phyloP scores from a whole-genome alignment of 805 yeast species.

The Brettanomyces sp. region DNA sequence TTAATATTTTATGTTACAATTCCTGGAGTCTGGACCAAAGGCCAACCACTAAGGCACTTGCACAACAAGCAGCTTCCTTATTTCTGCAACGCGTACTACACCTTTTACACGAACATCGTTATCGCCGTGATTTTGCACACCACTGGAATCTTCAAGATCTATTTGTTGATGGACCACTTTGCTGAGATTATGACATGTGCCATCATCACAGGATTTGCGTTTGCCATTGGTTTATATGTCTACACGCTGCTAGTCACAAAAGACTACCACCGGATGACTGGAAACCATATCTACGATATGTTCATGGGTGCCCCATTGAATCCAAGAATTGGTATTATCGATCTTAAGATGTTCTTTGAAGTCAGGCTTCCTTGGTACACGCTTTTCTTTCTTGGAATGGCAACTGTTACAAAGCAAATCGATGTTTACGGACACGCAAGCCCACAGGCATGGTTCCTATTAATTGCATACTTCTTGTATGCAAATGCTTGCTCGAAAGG shows the following conservation, averaged over 20 bases:
- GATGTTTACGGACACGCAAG: slow-evolving; percentile 74
- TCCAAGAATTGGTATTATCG: slow-evolving; percentile 89
- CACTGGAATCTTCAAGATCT: slow-evolving; percentile 64
- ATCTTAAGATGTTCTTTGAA: slow-evolving; percentile 94
- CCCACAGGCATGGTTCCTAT: slow-evolving; percentile 62
- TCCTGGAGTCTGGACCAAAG: slow-evolving; percentile 93
- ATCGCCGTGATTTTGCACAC: slow-evolving; percentile 57
- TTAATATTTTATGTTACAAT: slow-evolving; percentile 66
- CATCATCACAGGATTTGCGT: slow-evolving; percentile 64
- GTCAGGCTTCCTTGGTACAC: slow-evolving; percentile 97
- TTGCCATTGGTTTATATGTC: slow-evolving; percentile 62
- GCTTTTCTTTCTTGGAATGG: slow-evolving; percentile 65
- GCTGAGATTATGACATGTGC: slow-evolving; percentile 93
- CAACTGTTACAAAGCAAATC: slow-evolving; percentile 68
- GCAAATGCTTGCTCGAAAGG: slow-evolving; percentile 98
- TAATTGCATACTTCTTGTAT: slow-evolving; percentile 86
- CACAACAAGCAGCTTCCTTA: slow-evolving; percentile 78
- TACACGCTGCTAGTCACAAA: slow-evolving; percentile 55
- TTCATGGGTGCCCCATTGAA: slow-evolving; percentile 98
- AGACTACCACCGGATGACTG: slow-evolving; percentile 87
- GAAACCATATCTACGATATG: slow-evolving; percentile 80
- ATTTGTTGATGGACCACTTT: slow-evolving; percentile 68
- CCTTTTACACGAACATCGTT: slow-evolving; percentile 63
- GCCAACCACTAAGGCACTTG: slow-evolving; percentile 82
- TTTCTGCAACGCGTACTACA: slow-evolving; percentile 84